Conservation (phyloP, 2,329 filamentous ascomycete genomes). For the Kalmusia sp. region DNA sequence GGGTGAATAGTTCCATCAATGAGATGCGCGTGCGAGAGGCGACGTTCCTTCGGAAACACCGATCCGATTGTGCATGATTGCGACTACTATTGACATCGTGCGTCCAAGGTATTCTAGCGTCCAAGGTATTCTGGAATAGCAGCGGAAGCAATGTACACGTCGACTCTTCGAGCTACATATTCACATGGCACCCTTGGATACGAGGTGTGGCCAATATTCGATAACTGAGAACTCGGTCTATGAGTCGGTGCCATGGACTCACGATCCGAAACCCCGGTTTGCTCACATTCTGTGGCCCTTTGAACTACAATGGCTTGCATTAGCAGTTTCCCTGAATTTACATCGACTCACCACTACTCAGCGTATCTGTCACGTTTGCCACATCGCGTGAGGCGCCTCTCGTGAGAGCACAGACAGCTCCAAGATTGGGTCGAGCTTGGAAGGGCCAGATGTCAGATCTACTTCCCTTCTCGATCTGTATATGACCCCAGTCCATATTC, state of each 20-base stretch:
- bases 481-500: too few species aligned
- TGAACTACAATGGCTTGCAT: background rate
- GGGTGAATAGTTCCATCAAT: constrained; percentile 6
- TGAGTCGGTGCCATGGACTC: background rate
- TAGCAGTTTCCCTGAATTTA: background rate
- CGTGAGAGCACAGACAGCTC: background rate
- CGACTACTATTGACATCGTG: background rate
- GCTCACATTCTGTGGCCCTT: background rate
- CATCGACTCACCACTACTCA: background rate
- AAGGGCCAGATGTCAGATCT: background rate
- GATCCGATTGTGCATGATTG: background rate
- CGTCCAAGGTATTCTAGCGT: background rate
- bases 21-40: background rate
- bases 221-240: background rate
- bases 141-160: too few species aligned
- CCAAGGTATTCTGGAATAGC: too few species aligned
- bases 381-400: background rate
- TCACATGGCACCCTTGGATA: too few species aligned
- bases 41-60: background rate
- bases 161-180: background rate
- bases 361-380: background rate
- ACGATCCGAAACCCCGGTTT: constrained; percentile 1
- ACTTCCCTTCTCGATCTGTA: background rate
- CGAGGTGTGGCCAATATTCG: background rate
- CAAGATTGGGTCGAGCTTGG: background rate